Evolutionary conservation across 768 basidiomycete genomes (phyloP).

Genomic region (Agrocybe chaxingu): DNA sequence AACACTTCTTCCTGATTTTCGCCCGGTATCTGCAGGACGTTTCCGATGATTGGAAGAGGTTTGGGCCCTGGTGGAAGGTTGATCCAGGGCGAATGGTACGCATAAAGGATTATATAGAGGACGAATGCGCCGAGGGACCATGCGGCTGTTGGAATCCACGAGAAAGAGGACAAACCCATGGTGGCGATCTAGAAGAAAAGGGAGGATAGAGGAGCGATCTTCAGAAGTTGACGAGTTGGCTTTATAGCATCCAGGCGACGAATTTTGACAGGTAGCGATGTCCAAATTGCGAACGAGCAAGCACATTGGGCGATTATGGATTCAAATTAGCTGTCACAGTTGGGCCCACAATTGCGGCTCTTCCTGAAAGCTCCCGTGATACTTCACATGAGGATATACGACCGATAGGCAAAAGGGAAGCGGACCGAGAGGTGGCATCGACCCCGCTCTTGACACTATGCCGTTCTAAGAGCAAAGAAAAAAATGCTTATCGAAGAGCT

Average conservation of each 20-base stretch:
- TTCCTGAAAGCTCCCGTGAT: conserved; percentile 14
- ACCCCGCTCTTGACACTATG: conserved; percentile 7
- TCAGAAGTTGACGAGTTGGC: conserved; percentile 10
- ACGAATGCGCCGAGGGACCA: conserved; percentile 10
- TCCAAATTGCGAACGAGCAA: conserved; percentile 20
- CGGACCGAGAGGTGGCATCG: conserved; percentile 10
- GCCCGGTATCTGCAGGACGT: conserved; percentile 40
- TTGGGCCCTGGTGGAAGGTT: conserved; percentile 47
- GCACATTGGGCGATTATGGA: conserved; percentile 10
- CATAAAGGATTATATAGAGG: conserved; percentile 15
- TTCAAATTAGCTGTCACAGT: conserved; percentile 16
- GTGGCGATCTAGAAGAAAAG: conserved; percentile 14
- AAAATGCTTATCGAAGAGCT: conserved; percentile 3
- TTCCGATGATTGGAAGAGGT: conserved; percentile 44
- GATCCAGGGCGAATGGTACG: conserved; percentile 19
- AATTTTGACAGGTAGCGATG: conserved; percentile 27
- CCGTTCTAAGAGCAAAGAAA: conserved; percentile 8
- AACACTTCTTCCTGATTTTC: conserved; percentile 38
- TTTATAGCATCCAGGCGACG: conserved; percentile 20
- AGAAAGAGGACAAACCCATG: conserved; percentile 16
- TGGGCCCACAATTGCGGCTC: conserved; percentile 11
- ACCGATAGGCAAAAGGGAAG: conserved; percentile 1
- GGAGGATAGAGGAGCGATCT: conserved; percentile 13
- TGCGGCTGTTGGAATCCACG: conserved; percentile 14
- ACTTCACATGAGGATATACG: conserved; percentile 15